Conservation (phyloP, 371 early-diverging fungal genomes). For the Lichtheimia ornata region DNA sequence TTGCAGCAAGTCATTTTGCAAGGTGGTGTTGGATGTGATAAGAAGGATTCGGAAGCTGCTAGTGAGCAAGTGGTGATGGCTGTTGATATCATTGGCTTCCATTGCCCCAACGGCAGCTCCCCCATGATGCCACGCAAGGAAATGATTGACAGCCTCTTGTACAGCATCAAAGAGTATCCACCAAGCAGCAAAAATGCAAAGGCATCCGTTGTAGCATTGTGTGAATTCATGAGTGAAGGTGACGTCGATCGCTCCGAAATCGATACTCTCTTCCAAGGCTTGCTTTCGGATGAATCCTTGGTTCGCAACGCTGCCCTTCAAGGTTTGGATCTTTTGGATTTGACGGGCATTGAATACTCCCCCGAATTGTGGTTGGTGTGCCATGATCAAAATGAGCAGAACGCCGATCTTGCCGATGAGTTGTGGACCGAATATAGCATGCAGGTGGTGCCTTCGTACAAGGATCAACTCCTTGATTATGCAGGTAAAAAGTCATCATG, state of each 20-base stretch:
- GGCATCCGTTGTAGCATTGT: constrained; percentile 63
- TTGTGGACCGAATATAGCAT: constrained; percentile 83
- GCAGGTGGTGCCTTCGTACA: constrained; percentile 58
- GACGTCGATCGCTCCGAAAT: constrained; percentile 55
- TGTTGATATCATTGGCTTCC: constrained; percentile 74
- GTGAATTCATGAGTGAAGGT: constrained; percentile 70
- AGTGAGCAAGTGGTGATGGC: constrained; percentile 79
- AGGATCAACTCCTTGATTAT: constrained; percentile 55
- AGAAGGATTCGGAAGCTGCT: constrained; percentile 47
- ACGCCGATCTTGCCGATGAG: constrained; percentile 67
- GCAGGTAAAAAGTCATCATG: constrained; percentile 22
- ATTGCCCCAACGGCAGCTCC: constrained; percentile 57
- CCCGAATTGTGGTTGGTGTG: constrained; percentile 67
- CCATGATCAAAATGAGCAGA: constrained; percentile 62
- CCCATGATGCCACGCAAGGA: constrained; percentile 69
- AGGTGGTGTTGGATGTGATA: constrained; percentile 66
- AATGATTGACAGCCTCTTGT: constrained; percentile 72
- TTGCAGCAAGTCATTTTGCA: constrained; percentile 69
- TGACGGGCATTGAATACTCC: constrained; percentile 68
- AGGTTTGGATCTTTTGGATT: constrained; percentile 70
- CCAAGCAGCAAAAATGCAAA: constrained; percentile 64
- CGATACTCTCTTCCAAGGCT: constrained; percentile 69
- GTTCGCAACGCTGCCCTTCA: constrained; percentile 81
- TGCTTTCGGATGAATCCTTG: constrained; percentile 71
- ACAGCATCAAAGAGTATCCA: constrained; percentile 71